phyloP scores from a whole-genome alignment of 192 early-diverging fungal species.

The Rhizophlyctis rosea region DNA sequence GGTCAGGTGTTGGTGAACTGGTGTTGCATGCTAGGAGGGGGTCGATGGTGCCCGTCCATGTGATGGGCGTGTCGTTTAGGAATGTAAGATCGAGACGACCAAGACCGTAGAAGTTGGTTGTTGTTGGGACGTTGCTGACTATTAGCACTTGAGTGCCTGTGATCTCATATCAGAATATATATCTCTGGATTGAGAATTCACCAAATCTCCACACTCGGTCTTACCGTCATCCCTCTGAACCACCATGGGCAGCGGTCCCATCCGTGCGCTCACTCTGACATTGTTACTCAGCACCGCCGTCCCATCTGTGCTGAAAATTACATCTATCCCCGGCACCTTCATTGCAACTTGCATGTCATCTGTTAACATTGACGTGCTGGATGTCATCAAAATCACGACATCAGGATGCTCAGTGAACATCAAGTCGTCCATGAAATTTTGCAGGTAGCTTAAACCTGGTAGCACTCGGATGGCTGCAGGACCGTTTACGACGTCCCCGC shows the following conservation, averaged over 20 bases:
- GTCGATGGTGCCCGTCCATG: slow-evolving; percentile 5
- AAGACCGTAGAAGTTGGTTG: slow-evolving; percentile 3
- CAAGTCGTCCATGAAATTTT: slow-evolving; percentile 1
- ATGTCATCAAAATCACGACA: slow-evolving; percentile 12
- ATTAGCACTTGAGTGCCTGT: slow-evolving; percentile 15
- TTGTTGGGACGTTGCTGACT: background rate
- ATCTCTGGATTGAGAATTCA: too few species aligned
- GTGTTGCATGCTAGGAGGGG: slow-evolving; percentile 10
- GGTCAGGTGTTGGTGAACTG: slow-evolving; percentile 1
- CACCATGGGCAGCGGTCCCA: too few species aligned
- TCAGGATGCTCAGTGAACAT: slow-evolving; percentile 15
- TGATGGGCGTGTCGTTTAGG: background rate
- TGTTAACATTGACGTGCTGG: background rate
- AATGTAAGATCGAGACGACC: background rate
- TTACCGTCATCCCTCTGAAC: too few species aligned
- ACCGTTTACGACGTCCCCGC: background rate
- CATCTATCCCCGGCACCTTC: slow-evolving; percentile 16
- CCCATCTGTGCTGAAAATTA: slow-evolving; percentile 4
- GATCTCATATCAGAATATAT: too few species aligned
- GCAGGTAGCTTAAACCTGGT: background rate
- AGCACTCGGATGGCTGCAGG: background rate
- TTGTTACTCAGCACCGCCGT: background rate
- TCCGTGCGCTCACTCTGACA: too few species aligned
- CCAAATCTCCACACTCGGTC: background rate
- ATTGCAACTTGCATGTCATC: slow-evolving; percentile 9